These are phyloP conservation scores for Prillingera fragicola DNA, from an alignment of 1,284 basidiomycete species.

Conservation along the genomic window DNA sequence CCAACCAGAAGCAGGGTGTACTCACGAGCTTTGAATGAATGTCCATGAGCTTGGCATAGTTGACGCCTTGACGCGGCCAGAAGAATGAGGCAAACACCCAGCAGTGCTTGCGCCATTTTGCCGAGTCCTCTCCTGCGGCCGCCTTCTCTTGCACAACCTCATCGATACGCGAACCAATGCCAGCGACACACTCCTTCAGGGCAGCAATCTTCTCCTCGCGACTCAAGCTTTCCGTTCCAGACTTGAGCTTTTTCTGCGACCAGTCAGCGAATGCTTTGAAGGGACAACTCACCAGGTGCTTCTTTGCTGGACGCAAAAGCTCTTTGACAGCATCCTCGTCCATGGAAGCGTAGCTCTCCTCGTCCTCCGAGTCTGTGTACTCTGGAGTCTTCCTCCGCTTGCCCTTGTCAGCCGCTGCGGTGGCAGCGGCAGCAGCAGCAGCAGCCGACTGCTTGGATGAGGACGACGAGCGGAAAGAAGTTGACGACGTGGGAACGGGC, in stretches of 20 bases:
- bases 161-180: conserved; percentile 90
- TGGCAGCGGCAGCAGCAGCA: conserved; percentile 2
- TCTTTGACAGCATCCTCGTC: conserved; percentile 94
- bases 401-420: conserved; percentile 54
- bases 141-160: conserved; percentile 70
- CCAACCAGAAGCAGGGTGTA: too few species aligned
- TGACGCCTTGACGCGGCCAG: conserved; percentile 90
- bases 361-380: conserved; percentile 83
- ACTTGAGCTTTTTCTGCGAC: conserved; percentile 82
- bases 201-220: conserved; percentile 92
- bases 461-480: conserved; percentile 3
- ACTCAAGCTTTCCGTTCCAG: conserved; percentile 84
- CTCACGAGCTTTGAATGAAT: conserved; percentile 88
- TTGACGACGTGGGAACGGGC: too few species aligned
- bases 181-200: conserved; percentile 89
- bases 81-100: conserved; percentile 97
- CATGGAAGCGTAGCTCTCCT: conserved; percentile 77
- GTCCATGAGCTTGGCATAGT: conserved; percentile 81
- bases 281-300: conserved; percentile 68
- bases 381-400: conserved; percentile 84
- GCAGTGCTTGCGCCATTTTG: conserved; percentile 85
- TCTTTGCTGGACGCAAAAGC: conserved; percentile 91
- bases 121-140: conserved; percentile 67
- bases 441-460: conserved; percentile 4
- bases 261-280: not conserved